Evolutionary conservation across 1,284 basidiomycete genomes (phyloP), one percentile per base, ranked within the genome.

Genomic region (Leccinum ponderosum): DNA sequence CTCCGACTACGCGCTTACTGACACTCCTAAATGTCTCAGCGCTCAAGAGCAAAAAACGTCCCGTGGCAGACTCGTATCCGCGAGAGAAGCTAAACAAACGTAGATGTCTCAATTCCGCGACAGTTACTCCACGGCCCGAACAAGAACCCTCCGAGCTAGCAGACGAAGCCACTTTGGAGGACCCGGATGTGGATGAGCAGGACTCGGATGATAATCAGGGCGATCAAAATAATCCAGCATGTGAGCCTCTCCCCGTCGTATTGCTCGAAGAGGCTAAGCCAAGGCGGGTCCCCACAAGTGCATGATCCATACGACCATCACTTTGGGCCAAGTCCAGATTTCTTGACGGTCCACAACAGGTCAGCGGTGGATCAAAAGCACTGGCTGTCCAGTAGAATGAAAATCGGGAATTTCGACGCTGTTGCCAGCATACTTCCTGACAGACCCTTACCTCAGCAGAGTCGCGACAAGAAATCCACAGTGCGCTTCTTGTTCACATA

Each of bases 11-110:
- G 51, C 89, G 89, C 64, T 87, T 99, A 2, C 78, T 98, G 44
- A 99, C 97, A 0, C 85, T 99, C 1, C 83, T 99, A 31, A 99
- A 99, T 75, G 94, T 98, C 2, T 94, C 93, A 54, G 93, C 95
- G 0, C 86, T 85, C 7, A 89, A 85, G 69, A 76, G 82, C 7
- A 79, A 79, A 48, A 91, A 90, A 67, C 76, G 83, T 35, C 86
- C 87, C 71, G 76, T 81, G 64, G 74, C 81, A 59, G 78, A 83
- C 68, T 67, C 59, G 59, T 77, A 66, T 44, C 75, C 80, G 9
- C 63, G 85, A 75, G 81, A 82, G 70, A 89, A 91, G 68, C 78
- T 89, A 58, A 90, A 90, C 78, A 90, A 86, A 70, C 70, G 86
- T 44, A 83, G 78, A 72, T 72, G 74, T 47, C 68, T 77, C 64